Base-by-base conservation (phyloP, 257 asterid species). In the Gentiana dahurica region DNA sequence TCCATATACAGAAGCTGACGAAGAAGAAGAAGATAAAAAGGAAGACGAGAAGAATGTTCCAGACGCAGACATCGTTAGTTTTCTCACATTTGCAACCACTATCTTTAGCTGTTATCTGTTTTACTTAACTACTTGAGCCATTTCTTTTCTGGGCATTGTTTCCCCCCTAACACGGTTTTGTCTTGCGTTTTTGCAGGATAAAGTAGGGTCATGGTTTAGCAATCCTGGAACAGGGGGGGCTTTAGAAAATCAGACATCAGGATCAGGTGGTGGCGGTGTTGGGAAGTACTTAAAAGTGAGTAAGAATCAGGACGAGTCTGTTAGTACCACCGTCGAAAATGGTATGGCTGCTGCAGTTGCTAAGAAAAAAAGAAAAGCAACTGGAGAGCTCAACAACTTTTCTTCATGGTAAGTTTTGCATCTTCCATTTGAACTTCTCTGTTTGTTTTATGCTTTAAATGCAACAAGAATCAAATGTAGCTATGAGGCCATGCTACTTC, bases 161-260 rank as follows among this genome's bases (percentile, higher is more conserved):
- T 34, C 2, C 41, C 2, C 41, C 39, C 2, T 12, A 12, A 13
- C 34, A 4, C 32, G 5, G 2, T 13, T 46, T 41, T 4, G 9
- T 54, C 5, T 6, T 13, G 68, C 38, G 62, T 36, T 47, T 10
- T 64, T 67, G 67, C 89, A 87, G 98, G 97, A 87, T 51, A 82
- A 82, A 79, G 69, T 83, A 36, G 98, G 98, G 24, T 92, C 95
- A 12, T 92, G 98, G 97, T 91, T 66, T 75, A 92, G 95, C 85
- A 88, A 81, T 61, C 97, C 97, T 5, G 82, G 75, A 38, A 77
- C 81, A 2, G 71, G 76, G n/a, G 39, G 70, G 11, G 46, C 74
- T 62, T 41, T 41, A 41, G 94, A 78, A 46, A 64, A 66, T 63
- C 79, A 75, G 67, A 73, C 75, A 10, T 41, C 46, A 10, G 24